phyloP scores from a whole-genome alignment of 1,284 basidiomycete genomes.

The Xerocomus nothofagi region DNA sequence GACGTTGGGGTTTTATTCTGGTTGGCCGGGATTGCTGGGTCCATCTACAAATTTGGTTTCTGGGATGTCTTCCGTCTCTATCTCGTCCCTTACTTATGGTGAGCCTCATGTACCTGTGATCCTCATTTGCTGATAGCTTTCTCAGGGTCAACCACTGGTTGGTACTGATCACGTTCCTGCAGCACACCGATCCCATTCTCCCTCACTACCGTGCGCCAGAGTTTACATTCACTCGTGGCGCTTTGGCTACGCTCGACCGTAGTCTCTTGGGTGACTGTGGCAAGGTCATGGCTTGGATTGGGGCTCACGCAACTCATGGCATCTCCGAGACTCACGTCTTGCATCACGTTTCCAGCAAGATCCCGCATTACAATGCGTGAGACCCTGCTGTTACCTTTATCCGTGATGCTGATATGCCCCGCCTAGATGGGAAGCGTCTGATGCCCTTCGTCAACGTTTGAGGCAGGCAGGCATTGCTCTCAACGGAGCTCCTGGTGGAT shows the following conservation, averaged over 20 bases:
- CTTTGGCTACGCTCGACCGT: constrained; percentile 92
- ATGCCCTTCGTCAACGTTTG: constrained; percentile 83
- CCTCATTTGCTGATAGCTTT: neutral
- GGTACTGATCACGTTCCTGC: constrained; percentile 91
- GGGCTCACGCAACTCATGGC: constrained; percentile 77
- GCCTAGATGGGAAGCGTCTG: constrained; percentile 84
- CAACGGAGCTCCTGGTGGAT: constrained; percentile 68
- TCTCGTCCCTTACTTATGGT: constrained; percentile 89
- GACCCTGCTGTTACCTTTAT: constrained; percentile 17
- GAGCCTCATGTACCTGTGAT: constrained; percentile 15
- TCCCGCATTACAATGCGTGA: constrained; percentile 87
- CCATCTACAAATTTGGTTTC: constrained; percentile 71
- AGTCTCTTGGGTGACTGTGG: constrained; percentile 82
- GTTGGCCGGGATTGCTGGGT: constrained; percentile 59
- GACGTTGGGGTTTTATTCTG: constrained; percentile 83
- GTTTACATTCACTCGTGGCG: constrained; percentile 96
- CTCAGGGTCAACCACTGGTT: constrained; percentile 83
- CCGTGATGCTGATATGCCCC: neutral
- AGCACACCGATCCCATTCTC: constrained; percentile 94
- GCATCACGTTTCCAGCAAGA: constrained; percentile 91
- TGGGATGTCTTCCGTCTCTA: constrained; percentile 80
- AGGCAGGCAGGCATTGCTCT: constrained; percentile 59
- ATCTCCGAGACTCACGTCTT: constrained; percentile 93
- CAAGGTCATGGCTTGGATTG: constrained; percentile 72
- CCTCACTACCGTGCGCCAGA: constrained; percentile 92